These are phyloP conservation scores for Stevia rebaudiana DNA, from an alignment of 140 eudicot species.

Conservation along the genomic window DNA sequence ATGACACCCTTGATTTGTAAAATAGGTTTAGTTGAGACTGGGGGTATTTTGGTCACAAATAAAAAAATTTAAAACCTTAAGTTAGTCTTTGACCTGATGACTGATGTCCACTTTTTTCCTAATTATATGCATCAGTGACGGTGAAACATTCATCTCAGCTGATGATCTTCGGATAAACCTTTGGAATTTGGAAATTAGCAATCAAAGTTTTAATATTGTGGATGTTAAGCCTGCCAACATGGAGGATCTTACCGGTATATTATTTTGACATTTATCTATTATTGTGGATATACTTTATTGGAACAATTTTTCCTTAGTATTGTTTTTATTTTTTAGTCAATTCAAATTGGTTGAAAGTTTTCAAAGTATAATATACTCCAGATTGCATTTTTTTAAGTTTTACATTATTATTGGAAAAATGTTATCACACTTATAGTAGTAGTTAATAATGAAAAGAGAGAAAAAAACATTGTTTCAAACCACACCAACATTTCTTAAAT, in stretches of 20 bases:
- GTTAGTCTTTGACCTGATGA: slow-evolving; percentile 9
- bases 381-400: background rate
- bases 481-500: background rate
- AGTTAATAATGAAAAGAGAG: background rate
- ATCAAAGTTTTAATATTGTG: slow-evolving; percentile 91
- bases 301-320: background rate
- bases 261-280: slow-evolving; percentile 3
- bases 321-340: no score
- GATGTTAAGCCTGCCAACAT: slow-evolving; percentile 87
- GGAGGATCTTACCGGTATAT: slow-evolving; percentile 93
- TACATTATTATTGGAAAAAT: background rate
- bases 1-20: background rate
- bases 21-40: background rate
- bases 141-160: slow-evolving; percentile 96
- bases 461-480: background rate
- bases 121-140: slow-evolving; percentile 53
- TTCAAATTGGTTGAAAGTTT: no score
- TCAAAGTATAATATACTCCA: background rate
- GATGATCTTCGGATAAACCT: slow-evolving; percentile 97
- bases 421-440: background rate
- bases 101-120: slow-evolving; percentile 4
- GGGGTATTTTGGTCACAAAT: background rate
- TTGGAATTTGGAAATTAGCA: slow-evolving; percentile 94
- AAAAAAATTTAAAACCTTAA: background rate
- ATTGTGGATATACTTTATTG: background rate